Evolutionary conservation across 1,284 basidiomycete genomes (phyloP), one percentile per base, ranked within the genome.

Genomic region (Cutaneotrichosporon dermatis): DNA sequence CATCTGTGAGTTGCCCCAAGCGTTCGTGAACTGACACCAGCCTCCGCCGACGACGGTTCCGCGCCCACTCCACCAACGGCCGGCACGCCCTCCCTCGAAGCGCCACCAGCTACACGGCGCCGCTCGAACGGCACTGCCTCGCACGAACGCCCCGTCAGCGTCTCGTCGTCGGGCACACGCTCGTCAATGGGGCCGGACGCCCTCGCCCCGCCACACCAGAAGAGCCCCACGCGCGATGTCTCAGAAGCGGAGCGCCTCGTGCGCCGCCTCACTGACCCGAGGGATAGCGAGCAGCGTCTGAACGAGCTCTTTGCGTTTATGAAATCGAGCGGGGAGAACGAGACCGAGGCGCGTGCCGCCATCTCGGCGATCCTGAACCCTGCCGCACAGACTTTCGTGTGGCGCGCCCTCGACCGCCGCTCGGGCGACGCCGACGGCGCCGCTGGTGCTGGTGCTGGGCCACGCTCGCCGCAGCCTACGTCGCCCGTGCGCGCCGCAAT

Each of bases 261-360:
- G 12, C 91, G 70, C 85, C 87, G 6, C 88, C 90, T 74, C 85
- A 25, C 89, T 89, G 72, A 87, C 86, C 25, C 87, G 88, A 68
- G 80, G 92, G 56, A 84, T 88, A 78, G 88, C 88, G 39, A 92
- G 85, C 87, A 93, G 78, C 92, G 92, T 4, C 94, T 99, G 60
- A 93, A 91, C n/a, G 92, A 94, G 67, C 80, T 99, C 44, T 92
- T 98, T 73, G 88, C 93, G 49, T 98, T 94, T 81, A 80, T 96
- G 69, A 95, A 95, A 77, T 86, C 86, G 36, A 86, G 97, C 71
- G 95, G 94, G 0, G 88, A 92, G 66, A 93, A 94, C 74, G 85
- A 87, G 69, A 80, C 84, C 4, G 87, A 88, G 59, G 90, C 97
- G 13, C 90, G 93, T 67, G 87, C 63, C 5, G 72, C 70, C 5